These are phyloP conservation scores for Backusella mclennaniae DNA, from an alignment of 192 early-diverging fungal species.

Conservation along the genomic window DNA sequence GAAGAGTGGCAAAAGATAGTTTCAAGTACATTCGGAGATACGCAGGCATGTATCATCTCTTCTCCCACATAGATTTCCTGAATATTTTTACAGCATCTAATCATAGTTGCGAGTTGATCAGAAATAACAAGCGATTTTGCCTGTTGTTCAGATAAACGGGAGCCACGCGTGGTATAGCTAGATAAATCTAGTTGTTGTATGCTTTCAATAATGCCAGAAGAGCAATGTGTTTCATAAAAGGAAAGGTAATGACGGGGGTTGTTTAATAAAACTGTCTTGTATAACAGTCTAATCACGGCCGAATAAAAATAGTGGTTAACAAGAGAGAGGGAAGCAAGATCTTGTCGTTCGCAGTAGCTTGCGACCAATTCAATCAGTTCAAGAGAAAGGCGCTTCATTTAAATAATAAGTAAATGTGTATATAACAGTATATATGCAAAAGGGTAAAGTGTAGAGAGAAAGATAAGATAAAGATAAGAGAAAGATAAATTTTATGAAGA, in stretches of 20 bases:
- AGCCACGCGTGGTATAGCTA: conserved; percentile 21
- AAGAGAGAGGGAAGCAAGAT: not conserved
- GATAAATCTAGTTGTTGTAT: conserved; percentile 19
- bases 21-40: conserved; percentile 6
- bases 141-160: conserved; percentile 17
- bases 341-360: not conserved
- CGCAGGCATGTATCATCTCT: conserved; percentile 14
- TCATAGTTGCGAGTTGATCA: conserved; percentile 14
- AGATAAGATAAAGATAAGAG: not conserved
- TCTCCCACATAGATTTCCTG: conserved; percentile 15
- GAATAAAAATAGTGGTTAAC: conserved; percentile 16
- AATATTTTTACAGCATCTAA: conserved; percentile 11
- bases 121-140: conserved; percentile 13
- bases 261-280: conserved; percentile 10
- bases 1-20: not conserved
- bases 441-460: not conserved
- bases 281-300: not conserved
- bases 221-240: conserved; percentile 6
- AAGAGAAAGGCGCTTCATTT: conserved; percentile 3
- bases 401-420: not conserved
- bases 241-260: conserved; percentile 9
- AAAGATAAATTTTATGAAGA: not conserved
- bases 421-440: not conserved
- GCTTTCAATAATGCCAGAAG: not conserved
- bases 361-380: conserved; percentile 8